Conservation (phyloP, 768 basidiomycete species). For the Serendipita sp. region DNA sequence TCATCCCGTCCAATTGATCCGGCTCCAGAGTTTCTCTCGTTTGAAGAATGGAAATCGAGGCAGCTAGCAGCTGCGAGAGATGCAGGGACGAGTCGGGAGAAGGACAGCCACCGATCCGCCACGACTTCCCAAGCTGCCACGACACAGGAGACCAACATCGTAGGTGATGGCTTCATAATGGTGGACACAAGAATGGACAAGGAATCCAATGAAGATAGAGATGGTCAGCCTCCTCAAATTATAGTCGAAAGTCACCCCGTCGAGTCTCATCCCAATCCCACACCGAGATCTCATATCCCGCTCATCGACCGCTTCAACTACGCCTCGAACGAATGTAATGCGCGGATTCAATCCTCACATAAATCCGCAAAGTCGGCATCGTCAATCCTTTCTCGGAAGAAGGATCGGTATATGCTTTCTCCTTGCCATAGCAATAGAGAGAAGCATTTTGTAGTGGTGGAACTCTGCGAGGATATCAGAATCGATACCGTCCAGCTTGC, state of each 20-base stretch:
- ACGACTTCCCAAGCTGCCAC: background rate
- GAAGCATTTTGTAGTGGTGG: constrained; percentile 73
- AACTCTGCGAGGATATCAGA: constrained; percentile 93
- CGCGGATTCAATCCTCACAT: constrained; percentile 76
- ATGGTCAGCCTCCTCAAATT: background rate
- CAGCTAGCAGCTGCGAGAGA: constrained; percentile 30
- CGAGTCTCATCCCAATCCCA: constrained; percentile 11
- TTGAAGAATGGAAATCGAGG: constrained; percentile 79
- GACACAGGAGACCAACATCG: background rate
- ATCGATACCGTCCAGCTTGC: constrained; percentile 94
- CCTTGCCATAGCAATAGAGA: constrained; percentile 46
- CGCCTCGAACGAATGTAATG: constrained; percentile 83
- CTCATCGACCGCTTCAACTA: constrained; percentile 87
- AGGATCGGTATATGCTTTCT: constrained; percentile 92
- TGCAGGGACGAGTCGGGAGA: constrained; percentile 19
- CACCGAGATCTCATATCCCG: constrained; percentile 57
- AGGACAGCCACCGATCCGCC: background rate
- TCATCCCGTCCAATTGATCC: background rate
- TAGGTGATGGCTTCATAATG: too few relatives aligned
- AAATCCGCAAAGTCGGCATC: constrained; percentile 65
- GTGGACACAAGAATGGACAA: background rate
- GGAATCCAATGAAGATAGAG: constrained; percentile 1
- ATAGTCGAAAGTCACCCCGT: background rate
- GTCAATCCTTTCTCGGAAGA: constrained; percentile 74
- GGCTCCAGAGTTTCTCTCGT: constrained; percentile 39